Conservation (phyloP, 441 rosid genomes). For the Sinapis alba region DNA sequence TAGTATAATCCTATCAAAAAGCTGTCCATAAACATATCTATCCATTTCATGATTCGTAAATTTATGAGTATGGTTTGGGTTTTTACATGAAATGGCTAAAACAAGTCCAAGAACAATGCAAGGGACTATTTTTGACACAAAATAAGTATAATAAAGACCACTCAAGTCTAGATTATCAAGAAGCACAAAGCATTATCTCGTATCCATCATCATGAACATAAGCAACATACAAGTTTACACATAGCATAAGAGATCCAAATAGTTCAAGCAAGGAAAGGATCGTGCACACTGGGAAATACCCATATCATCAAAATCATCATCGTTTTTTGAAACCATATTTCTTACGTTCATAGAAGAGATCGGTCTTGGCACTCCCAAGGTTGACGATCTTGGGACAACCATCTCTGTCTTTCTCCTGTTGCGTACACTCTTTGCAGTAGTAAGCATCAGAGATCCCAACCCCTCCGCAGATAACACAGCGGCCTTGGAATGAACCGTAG, state of each 20-base stretch:
- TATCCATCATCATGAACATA: conserved; percentile 26
- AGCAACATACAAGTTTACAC: conserved; percentile 20
- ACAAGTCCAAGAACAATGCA: background rate
- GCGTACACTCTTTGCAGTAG: conserved; percentile 89
- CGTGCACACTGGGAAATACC: background rate
- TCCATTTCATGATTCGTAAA: too few relatives aligned
- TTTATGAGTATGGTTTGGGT: too few relatives aligned
- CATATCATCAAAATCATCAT: conserved; percentile 29
- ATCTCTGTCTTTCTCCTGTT: conserved; percentile 88
- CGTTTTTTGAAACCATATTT: conserved; percentile 82
- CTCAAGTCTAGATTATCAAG: conserved; percentile 4
- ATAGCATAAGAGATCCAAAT: conserved; percentile 11
- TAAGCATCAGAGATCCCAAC: conserved; percentile 92
- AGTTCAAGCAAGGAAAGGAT: conserved; percentile 6
- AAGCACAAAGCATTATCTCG: background rate
- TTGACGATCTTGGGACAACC: conserved; percentile 89
- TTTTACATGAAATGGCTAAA: too few relatives aligned
- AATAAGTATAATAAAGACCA: conserved; percentile 5
- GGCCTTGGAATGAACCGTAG: conserved; percentile 89
- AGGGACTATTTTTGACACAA: background rate
- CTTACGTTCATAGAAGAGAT: conserved; percentile 82
- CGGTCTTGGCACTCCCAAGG: conserved; percentile 86
- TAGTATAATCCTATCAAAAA: background rate
- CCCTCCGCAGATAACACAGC: conserved; percentile 91
- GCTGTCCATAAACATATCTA: too few relatives aligned